Conservation (phyloP, 139 green algal species). For the Tetraselmis chui region DNA sequence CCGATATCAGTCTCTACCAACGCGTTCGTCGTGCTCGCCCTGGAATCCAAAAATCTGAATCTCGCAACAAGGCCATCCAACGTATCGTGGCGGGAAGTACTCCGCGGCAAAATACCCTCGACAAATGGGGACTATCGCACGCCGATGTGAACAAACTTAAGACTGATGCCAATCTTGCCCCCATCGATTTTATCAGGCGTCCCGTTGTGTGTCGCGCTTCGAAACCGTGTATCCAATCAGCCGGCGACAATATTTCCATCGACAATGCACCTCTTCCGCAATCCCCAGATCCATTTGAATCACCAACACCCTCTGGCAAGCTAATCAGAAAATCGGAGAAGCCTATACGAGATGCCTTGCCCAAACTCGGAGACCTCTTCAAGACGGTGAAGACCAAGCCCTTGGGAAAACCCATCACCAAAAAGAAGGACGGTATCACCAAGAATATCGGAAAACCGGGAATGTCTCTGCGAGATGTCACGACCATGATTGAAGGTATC, state of each 20-base stretch:
- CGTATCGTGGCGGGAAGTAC: background rate
- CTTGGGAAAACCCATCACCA: background rate
- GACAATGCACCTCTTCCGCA: background rate
- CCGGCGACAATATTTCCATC: background rate
- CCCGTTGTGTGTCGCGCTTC: background rate
- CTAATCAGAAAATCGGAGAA: background rate
- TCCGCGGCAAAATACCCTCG: background rate
- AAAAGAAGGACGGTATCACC: background rate
- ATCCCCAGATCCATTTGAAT: background rate
- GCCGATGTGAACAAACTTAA: background rate
- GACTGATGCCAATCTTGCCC: background rate
- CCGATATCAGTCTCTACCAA: background rate
- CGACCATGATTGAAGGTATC: background rate
- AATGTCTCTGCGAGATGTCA: background rate
- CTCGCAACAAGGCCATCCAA: background rate
- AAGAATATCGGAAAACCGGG: background rate
- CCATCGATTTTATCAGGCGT: background rate
- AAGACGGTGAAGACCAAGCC: background rate
- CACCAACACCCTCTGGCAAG: background rate
- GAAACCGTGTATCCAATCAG: background rate
- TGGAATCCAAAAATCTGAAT: background rate
- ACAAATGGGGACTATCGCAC: background rate
- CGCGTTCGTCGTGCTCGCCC: background rate
- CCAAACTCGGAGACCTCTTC: background rate
- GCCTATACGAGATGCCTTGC: background rate